Conservation (phyloP, 768 basidiomycete species). For the Fistulinella prunicolor region DNA sequence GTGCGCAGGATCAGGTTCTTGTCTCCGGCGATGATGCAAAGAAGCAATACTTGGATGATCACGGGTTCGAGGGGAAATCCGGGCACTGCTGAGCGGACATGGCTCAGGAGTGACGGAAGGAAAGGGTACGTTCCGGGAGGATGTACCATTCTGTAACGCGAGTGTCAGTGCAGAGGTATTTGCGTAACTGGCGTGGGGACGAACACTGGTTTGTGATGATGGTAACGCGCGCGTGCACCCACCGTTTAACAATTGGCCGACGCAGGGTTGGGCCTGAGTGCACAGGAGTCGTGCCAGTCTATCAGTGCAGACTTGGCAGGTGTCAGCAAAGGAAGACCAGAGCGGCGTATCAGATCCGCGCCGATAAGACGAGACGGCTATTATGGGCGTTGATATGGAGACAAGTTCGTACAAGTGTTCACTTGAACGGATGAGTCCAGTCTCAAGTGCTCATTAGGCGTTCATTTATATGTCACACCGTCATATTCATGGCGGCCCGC, state of each 20-base stretch:
- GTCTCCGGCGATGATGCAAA: conserved; percentile 60
- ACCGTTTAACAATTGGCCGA: no score
- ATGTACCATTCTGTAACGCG: conserved; percentile 15
- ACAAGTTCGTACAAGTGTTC: conserved; percentile 1
- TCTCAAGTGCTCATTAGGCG: no score
- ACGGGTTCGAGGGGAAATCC: conserved; percentile 57
- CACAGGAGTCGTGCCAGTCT: neutral
- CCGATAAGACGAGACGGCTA: neutral
- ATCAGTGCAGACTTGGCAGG: conserved; percentile 7
- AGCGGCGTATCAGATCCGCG: no score
- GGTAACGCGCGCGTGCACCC: no score
- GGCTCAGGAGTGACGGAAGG: conserved; percentile 47
- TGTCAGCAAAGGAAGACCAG: neutral
- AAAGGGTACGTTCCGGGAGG: conserved; percentile 44
- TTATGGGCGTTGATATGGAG: conserved; percentile 22
- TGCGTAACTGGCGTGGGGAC: neutral
- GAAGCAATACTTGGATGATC: conserved; percentile 62
- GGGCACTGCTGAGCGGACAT: conserved; percentile 44
- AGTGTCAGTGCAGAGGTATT: neutral
- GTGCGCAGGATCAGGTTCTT: conserved; percentile 65
- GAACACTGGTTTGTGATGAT: conserved; percentile 25
- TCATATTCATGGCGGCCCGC: no score
- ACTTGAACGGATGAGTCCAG: no score
- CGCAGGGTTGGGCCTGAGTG: no score
- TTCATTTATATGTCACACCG: no score